Percentiles rank a stretch among this genome's conserved stretches.
Conservation (phyloP, 2,329 filamentous ascomycete genomes). For the Verticillium albo-atrum region DNA sequence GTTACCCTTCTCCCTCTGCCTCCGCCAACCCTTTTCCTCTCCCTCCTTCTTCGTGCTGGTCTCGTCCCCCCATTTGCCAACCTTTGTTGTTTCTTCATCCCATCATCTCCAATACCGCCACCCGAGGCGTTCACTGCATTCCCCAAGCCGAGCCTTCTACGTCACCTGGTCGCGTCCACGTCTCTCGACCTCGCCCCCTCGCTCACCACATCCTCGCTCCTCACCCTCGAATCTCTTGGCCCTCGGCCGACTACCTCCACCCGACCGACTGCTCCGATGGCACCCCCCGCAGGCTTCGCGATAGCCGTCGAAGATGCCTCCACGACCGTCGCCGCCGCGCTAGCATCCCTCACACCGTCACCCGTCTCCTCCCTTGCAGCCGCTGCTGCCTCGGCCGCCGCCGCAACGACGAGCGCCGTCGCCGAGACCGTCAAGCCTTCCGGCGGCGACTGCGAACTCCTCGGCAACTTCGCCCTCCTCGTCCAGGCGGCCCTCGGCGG, state of each 20-base stretch:
- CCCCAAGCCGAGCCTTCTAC: not conserved
- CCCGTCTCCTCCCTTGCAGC: constrained; percentile 13
- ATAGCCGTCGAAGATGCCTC: constrained; percentile 1
- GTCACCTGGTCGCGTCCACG: not conserved
- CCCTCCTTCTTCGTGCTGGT: constrained; percentile 3
- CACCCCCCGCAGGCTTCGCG: not conserved
- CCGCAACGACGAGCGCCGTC: constrained; percentile 19
- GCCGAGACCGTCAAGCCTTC: constrained; percentile 5
- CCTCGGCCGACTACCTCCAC: not conserved
- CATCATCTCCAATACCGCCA: not conserved
- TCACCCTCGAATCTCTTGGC: not conserved
- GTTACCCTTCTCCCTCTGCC: not conserved
- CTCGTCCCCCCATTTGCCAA: not conserved
- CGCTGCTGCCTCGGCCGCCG: constrained; percentile 21
- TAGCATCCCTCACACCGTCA: constrained; percentile 4
- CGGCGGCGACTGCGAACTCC: constrained; percentile 62
- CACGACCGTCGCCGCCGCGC: constrained; percentile 5
- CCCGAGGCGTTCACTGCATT: not conserved
- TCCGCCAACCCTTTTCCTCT: not conserved
- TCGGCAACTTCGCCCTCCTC: constrained; percentile 86
- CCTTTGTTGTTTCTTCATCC: not conserved
- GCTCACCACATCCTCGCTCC: not conserved
- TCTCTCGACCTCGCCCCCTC: constrained; percentile 2
- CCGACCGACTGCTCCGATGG: not conserved
- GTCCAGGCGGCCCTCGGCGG: constrained; percentile 84